Conservation (phyloP, 345 rosid species). For the Passiflora organensis region DNA sequence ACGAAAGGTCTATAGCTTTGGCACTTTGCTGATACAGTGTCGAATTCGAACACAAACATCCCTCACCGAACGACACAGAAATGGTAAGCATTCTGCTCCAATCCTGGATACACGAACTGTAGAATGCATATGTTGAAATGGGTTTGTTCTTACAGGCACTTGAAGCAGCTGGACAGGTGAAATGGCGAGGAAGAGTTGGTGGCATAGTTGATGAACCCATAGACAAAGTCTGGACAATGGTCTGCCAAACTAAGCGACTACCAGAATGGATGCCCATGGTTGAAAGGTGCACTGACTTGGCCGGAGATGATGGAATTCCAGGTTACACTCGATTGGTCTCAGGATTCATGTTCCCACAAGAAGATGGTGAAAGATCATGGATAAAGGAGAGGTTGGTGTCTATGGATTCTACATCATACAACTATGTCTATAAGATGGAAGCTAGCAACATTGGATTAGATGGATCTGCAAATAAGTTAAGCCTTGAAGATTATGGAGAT, state of each 20-base stretch:
- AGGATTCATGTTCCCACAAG: conserved; percentile 56
- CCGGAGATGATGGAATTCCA: conserved; percentile 39
- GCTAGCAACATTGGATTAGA: conserved; percentile 51
- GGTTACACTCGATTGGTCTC: conserved; percentile 44
- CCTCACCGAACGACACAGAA: not conserved
- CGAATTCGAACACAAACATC: not conserved
- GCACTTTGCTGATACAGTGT: too few species aligned
- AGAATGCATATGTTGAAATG: too few species aligned
- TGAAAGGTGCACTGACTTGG: conserved; percentile 41
- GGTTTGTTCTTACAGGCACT: conserved; percentile 17
- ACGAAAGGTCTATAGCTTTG: too few species aligned
- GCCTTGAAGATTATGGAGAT: conserved; percentile 37
- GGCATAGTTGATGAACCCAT: conserved; percentile 44
- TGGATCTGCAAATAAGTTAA: conserved; percentile 40
- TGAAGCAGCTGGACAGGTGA: conserved; percentile 19
- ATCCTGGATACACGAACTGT: too few species aligned
- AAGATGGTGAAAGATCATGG: conserved; percentile 53
- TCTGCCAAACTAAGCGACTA: conserved; percentile 38
- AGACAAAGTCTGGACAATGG: conserved; percentile 39
- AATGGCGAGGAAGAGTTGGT: conserved; percentile 43
- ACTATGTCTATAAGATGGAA: conserved; percentile 42
- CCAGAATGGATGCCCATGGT: conserved; percentile 60
- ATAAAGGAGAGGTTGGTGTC: conserved; percentile 48
- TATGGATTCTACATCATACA: conserved; percentile 31
- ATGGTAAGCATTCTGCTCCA: conserved; percentile 14